A percentile compares a stretch with the other conserved stretches of the same genome.
Conservation (phyloP, 2,329 filamentous ascomycete genomes). For the Aspergillus intermedius region DNA sequence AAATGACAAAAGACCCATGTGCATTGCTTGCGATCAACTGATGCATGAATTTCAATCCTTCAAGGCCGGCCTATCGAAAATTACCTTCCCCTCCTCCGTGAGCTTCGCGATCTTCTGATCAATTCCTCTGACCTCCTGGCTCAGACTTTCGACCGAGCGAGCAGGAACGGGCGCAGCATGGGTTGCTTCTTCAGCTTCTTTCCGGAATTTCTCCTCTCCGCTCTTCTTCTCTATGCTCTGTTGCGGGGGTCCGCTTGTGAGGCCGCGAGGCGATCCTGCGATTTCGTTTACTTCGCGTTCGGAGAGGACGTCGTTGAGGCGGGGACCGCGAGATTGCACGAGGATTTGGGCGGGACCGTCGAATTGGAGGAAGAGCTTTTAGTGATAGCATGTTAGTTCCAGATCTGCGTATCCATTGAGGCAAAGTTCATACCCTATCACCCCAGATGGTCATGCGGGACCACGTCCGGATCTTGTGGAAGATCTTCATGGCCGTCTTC, state of each 20-base stretch:
- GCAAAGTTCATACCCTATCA: constrained; percentile 56
- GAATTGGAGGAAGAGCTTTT: constrained; percentile 76
- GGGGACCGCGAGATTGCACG: constrained; percentile 77
- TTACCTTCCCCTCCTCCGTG: constrained; percentile 58
- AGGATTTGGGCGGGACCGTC: constrained; percentile 78
- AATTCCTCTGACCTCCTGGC: constrained; percentile 24
- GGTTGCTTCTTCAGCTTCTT: constrained; percentile 17
- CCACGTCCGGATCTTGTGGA: constrained; percentile 68
- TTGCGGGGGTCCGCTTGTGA: constrained; percentile 54
- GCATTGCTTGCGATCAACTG: constrained; percentile 5
- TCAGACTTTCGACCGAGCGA: constrained; percentile 23
- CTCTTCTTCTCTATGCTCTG: constrained; percentile 9
- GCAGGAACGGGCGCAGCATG: constrained; percentile 18
- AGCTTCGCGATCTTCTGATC: constrained; percentile 47
- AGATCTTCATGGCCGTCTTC: constrained; percentile 58
- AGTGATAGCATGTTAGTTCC: constrained; percentile 2
- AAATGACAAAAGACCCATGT: constrained; percentile 3
- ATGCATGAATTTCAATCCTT: constrained; percentile 13
- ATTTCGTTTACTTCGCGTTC: constrained; percentile 81
- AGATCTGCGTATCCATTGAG: neutral
- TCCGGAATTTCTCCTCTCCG: constrained; percentile 11
- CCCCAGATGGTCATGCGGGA: constrained; percentile 83
- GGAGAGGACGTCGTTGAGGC: constrained; percentile 71
- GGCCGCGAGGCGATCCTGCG: constrained; percentile 71
- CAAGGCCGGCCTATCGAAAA: constrained; percentile 44